Evolutionary conservation across 2,329 filamentous ascomycete species (phyloP).

Genomic region (Stylonectria norvegica): DNA sequence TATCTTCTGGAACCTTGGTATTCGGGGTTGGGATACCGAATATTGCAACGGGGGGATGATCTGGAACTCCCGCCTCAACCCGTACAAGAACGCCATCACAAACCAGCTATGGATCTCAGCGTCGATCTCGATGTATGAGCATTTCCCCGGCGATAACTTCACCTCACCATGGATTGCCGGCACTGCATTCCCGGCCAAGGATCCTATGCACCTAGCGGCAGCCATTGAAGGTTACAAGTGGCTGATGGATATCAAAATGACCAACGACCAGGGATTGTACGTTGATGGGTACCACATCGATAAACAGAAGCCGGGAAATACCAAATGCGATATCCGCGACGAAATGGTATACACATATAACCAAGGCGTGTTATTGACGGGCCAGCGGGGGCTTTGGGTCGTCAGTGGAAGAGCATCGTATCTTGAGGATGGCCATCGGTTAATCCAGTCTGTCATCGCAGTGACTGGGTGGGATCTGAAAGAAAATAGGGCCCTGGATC

Average conservation of each 20-base stretch:
- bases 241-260: conserved; percentile 79
- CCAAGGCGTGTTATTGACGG: conserved; percentile 84
- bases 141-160: conserved; percentile 79
- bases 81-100: conserved; percentile 96
- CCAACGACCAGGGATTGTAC: conserved; percentile 69
- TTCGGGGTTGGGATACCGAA: conserved; percentile 73
- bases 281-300: conserved; percentile 85
- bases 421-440: conserved; percentile 72
- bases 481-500: conserved; percentile 41
- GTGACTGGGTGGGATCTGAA: conserved; percentile 71
- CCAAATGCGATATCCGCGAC: conserved; percentile 74
- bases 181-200: conserved; percentile 34
- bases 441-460: conserved; percentile 69
- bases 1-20: conserved; percentile 80
- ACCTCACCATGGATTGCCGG: conserved; percentile 58
- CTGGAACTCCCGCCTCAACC: conserved; percentile 76
- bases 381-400: conserved; percentile 75
- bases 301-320: conserved; percentile 59
- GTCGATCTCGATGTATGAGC: conserved; percentile 82
- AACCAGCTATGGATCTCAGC: conserved; percentile 87
- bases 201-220: conserved; percentile 66
- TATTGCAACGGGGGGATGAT: conserved; percentile 86
- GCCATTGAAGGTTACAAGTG: conserved; percentile 78
- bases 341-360: conserved; percentile 96
- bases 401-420: conserved; percentile 70